phyloP scores from a whole-genome alignment of 495 filamentous ascomycete species.

The Neurospora intermedia region DNA sequence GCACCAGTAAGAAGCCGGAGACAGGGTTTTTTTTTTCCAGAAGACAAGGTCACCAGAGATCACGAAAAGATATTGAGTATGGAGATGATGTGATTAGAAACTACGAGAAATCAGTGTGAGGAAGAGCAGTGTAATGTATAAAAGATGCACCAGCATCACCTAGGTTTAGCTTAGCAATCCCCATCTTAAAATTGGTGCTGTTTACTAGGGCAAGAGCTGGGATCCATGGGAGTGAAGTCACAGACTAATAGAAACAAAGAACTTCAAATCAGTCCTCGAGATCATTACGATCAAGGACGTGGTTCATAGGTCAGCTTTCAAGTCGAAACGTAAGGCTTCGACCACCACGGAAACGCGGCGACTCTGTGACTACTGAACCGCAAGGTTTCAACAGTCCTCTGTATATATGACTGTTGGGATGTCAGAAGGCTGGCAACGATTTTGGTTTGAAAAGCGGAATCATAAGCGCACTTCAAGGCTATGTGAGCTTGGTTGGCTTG shows the following conservation, averaged over 20 bases:
- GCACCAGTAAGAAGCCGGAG: no score
- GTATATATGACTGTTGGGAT: neutral
- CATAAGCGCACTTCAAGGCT: neutral
- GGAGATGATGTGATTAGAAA: no score
- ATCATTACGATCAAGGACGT: neutral
- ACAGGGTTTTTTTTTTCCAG: no score
- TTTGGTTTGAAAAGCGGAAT: neutral
- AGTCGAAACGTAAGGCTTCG: neutral
- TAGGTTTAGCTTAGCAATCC: no score
- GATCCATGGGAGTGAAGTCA: neutral
- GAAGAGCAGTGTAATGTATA: no score
- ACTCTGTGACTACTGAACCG: neutral
- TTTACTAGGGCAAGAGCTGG: neutral
- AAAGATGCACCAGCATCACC: no score
- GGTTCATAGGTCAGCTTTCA: neutral
- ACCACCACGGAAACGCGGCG: neutral
- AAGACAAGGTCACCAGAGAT: no score
- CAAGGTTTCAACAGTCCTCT: neutral
- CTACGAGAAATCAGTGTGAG: no score
- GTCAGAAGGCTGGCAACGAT: neutral
- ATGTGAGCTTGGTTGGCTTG: neutral
- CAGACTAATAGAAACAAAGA: neutral
- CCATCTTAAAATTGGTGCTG: no score
- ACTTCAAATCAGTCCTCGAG: neutral
- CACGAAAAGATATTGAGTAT: no score